Evolutionary conservation across 129 eudicot genomes (phyloP).

Genomic region (Glebionis coronaria): DNA sequence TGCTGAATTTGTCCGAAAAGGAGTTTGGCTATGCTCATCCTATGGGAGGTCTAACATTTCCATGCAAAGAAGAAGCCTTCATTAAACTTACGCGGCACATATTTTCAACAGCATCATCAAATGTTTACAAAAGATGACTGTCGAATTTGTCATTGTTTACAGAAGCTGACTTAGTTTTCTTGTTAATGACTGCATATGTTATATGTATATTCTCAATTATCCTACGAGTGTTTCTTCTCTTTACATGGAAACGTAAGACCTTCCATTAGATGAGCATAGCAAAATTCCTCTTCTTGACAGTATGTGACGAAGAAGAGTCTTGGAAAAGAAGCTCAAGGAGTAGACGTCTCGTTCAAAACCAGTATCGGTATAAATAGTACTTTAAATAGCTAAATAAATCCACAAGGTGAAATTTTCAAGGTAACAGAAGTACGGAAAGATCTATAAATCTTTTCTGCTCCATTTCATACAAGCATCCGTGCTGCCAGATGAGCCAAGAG

Average conservation of each 20-base stretch:
- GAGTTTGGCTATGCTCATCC: too few species aligned
- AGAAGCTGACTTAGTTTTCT: too few species aligned
- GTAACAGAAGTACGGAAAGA: too few species aligned
- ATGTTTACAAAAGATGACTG: background rate
- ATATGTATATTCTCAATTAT: background rate
- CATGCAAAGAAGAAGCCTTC: too few species aligned
- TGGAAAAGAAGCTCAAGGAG: background rate
- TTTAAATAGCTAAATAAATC: too few species aligned
- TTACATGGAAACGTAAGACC: slow-evolving; percentile 34
- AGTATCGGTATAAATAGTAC: background rate
- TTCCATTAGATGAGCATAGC: slow-evolving; percentile 28
- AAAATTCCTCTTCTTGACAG: slow-evolving; percentile 23
- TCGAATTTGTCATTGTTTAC: background rate
- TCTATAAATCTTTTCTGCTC: too few species aligned
- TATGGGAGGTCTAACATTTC: too few species aligned
- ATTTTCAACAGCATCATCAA: background rate
- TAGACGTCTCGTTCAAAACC: background rate
- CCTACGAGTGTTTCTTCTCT: slow-evolving; percentile 33
- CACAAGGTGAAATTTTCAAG: too few species aligned
- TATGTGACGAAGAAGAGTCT: background rate
- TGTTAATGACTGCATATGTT: too few species aligned
- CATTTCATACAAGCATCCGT: too few species aligned
- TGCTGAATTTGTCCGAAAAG: background rate
- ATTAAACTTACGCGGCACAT: slow-evolving; percentile 11
- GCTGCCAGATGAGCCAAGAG: too few species aligned